These are phyloP conservation scores for Xylariaceae sp. DNA, from an alignment of 2,329 filamentous ascomycete genomes.

Conservation along the genomic window DNA sequence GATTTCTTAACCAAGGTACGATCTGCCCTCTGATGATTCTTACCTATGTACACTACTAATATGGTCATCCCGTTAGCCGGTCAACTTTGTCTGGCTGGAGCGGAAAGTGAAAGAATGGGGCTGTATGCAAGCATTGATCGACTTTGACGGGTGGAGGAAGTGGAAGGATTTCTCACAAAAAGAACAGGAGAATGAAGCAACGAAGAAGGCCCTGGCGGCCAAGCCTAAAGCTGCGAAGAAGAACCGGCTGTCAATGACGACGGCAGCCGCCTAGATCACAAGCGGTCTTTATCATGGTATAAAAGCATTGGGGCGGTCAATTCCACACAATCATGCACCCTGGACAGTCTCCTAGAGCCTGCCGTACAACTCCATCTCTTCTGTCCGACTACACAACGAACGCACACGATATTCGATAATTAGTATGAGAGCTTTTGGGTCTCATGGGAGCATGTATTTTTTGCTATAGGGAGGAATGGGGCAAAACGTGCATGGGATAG, in stretches of 20 bases:
- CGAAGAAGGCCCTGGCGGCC: slow-evolving; percentile 35
- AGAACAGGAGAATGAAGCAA: slow-evolving; percentile 37
- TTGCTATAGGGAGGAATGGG: too few species aligned
- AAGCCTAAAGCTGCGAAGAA: slow-evolving; percentile 39
- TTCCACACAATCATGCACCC: too few species aligned
- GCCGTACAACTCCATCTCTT: too few species aligned
- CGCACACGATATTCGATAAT: too few species aligned
- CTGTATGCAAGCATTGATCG: slow-evolving; percentile 98
- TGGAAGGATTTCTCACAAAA: slow-evolving; percentile 79
- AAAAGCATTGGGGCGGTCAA: too few species aligned
- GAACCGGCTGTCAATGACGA: slow-evolving; percentile 35
- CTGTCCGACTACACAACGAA: too few species aligned
- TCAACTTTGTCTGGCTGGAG: slow-evolving; percentile 96
- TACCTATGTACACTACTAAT: slow-evolving; percentile 3
- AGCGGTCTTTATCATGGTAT: too few species aligned
- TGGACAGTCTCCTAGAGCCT: too few species aligned
- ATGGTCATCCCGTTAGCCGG: slow-evolving; percentile 59
- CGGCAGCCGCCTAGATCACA: slow-evolving; percentile 15
- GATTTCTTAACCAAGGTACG: slow-evolving; percentile 94
- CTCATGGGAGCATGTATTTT: too few species aligned
- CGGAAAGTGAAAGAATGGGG: slow-evolving; percentile 99
- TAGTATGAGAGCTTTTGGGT: too few species aligned
- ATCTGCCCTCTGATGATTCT: not conserved
- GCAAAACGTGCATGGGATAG: too few species aligned
- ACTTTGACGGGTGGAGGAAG: slow-evolving; percentile 95